phyloP scores from a whole-genome alignment of 2,329 filamentous ascomycete genomes.

The Aureobasidium sp. region DNA sequence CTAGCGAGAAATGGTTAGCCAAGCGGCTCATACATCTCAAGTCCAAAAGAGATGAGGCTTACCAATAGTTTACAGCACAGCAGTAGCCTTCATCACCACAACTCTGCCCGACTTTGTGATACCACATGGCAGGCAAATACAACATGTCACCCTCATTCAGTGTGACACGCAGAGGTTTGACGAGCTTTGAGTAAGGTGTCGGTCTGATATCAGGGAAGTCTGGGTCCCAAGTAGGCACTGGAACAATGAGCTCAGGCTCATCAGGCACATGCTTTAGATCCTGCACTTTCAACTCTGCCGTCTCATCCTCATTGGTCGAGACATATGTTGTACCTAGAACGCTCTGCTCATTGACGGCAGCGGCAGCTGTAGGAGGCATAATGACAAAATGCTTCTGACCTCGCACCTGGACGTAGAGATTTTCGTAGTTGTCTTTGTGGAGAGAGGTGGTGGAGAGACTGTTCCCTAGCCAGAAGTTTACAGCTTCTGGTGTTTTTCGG shows the following conservation, averaged over 20 bases:
- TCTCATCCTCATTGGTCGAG: constrained; percentile 23
- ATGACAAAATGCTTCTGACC: constrained; percentile 70
- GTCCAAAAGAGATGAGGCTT: not conserved
- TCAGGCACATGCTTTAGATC: constrained; percentile 28
- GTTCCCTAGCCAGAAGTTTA: constrained; percentile 80
- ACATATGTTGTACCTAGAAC: constrained; percentile 55
- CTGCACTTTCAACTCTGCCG: constrained; percentile 15
- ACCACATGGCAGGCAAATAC: constrained; percentile 77
- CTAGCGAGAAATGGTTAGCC: constrained; percentile 31
- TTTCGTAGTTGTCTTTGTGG: constrained; percentile 81
- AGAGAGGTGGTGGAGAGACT: constrained; percentile 61
- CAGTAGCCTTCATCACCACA: constrained; percentile 63
- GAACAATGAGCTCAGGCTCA: constrained; percentile 43
- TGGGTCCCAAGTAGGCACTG: constrained; percentile 70
- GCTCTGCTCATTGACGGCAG: constrained; percentile 59
- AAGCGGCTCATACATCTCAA: not conserved
- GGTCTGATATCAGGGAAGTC: constrained; percentile 45
- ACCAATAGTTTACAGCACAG: constrained; percentile 78
- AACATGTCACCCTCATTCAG: constrained; percentile 70
- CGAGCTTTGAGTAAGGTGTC: constrained; percentile 54
- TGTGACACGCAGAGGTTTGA: constrained; percentile 58
- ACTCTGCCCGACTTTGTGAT: constrained; percentile 73
- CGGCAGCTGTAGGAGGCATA: constrained; percentile 62
- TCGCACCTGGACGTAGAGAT: constrained; percentile 69
- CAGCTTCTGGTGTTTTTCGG: constrained; percentile 58